Base-by-base conservation (phyloP, 805 yeast species). In the Teunomyces pallodes region DNA sequence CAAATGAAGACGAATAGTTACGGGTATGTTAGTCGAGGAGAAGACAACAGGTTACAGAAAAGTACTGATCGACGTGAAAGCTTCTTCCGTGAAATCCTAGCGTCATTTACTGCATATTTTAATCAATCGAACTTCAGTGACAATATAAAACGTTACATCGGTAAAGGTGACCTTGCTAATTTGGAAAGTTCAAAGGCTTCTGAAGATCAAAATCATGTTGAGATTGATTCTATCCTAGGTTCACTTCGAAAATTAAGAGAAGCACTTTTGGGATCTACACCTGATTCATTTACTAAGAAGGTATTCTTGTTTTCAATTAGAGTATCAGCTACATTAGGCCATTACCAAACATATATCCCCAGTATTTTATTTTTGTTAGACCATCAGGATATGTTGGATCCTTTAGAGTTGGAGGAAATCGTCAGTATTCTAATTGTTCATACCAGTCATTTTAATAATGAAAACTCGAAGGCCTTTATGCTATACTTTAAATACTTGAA, bases 21-120 rank as follows among this genome's bases (percentile, higher is more conserved):
- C 51, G 87, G 88, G 0, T 66, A 81, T 43, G 62, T 83, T 6
- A 84, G 88, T 52, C 66, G 89, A 48, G 87, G 88, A 0, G 83
- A 78, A 39, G 83, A 77, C 47, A 59, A 58, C 45, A 59, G 77
- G 35, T 66, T 84, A 36, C 82, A 76, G 54, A 56, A 63, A 3
- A 76, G 77, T 54, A 68, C 67, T 3, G 44, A 47, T 4, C 78
- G 75, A 8, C 65, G 87, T 54, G 57, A 54, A 5, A 61, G 60
- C 27, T 73, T 70, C 45, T 78, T 77, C 54, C 54, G 60, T 2
- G 53, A 62, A 32, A 74, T 82, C 2, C 58, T 72, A 27, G 40
- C 46, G 9, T 59, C 67, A 14, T 62, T 64, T 49, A 46, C 54
- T 28, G 36, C 61, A 43, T 59, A 71, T 59, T 66, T 79, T 62